Evolutionary conservation across 768 basidiomycete species (phyloP).

Genomic region (Hirschioporus abietinus): DNA sequence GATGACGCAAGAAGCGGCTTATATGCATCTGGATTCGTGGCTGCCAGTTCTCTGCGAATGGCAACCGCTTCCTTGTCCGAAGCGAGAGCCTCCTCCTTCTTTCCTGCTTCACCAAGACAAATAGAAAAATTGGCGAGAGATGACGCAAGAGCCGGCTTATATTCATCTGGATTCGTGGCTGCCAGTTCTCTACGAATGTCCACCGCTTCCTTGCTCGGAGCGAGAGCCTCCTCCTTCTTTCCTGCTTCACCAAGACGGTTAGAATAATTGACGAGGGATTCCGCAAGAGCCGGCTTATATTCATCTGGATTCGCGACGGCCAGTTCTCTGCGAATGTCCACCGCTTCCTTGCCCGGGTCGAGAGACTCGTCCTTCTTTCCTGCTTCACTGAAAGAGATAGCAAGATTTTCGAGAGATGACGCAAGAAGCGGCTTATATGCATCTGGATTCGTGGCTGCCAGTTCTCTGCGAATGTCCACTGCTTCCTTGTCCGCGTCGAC

Average conservation of each 20-base stretch:
- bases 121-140: not conserved
- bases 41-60: not conserved
- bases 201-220: not conserved
- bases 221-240: constrained; percentile 4
- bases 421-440: too few species aligned
- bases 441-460: not conserved
- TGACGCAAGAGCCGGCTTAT: not conserved
- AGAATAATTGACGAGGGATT: constrained; percentile 5
- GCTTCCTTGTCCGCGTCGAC: not conserved
- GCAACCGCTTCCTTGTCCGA: not conserved
- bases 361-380: constrained; percentile 11
- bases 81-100: not conserved
- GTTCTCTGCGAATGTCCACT: not conserved
- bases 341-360: constrained; percentile 5
- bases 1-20: not conserved
- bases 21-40: not conserved
- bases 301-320: not conserved
- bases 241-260: constrained; percentile 5
- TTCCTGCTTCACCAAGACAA: not conserved
- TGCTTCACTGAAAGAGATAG: constrained; percentile 6
- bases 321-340: not conserved
- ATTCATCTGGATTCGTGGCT: not conserved
- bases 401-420: constrained; percentile 8
- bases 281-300: constrained; percentile 3
- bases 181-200: not conserved